Conservation (phyloP, 2,329 filamentous ascomycete genomes). For the Ophiostoma sp. region DNA sequence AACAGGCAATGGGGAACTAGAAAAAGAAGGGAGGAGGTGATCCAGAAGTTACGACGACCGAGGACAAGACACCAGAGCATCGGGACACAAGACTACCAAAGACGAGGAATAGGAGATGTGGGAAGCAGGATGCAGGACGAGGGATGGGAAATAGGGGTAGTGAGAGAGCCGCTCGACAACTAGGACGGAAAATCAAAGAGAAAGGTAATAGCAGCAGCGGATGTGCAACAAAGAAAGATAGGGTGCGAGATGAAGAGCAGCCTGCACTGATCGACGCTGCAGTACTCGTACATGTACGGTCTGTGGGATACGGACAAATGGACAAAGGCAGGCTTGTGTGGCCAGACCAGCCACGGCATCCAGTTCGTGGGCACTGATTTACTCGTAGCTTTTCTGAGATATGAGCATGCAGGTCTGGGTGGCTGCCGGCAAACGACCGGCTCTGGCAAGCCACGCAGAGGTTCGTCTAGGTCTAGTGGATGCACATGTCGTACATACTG, state of each 20-base stretch:
- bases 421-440: too few relatives aligned
- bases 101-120: too few relatives aligned
- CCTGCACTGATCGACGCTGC: constrained; percentile 16
- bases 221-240: background rate
- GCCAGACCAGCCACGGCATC: constrained; percentile 7
- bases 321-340: background rate
- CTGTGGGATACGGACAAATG: constrained; percentile 10
- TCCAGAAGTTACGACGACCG: too few relatives aligned
- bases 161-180: too few relatives aligned
- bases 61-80: too few relatives aligned
- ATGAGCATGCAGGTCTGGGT: background rate
- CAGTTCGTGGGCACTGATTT: background rate
- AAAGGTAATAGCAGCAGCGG: too few relatives aligned
- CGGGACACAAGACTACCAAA: too few relatives aligned
- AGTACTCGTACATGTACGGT: constrained; percentile 14
- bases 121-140: too few relatives aligned
- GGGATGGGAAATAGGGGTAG: too few relatives aligned
- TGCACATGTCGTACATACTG: background rate
- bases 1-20: constrained; percentile 16
- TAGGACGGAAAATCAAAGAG: too few relatives aligned
- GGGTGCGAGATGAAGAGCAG: background rate
- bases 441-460: too few relatives aligned
- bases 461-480: background rate
- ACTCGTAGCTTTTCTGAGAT: constrained; percentile 7
- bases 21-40: too few relatives aligned